Conservation (phyloP, 257 asterid species). For the Avicennia marina region DNA sequence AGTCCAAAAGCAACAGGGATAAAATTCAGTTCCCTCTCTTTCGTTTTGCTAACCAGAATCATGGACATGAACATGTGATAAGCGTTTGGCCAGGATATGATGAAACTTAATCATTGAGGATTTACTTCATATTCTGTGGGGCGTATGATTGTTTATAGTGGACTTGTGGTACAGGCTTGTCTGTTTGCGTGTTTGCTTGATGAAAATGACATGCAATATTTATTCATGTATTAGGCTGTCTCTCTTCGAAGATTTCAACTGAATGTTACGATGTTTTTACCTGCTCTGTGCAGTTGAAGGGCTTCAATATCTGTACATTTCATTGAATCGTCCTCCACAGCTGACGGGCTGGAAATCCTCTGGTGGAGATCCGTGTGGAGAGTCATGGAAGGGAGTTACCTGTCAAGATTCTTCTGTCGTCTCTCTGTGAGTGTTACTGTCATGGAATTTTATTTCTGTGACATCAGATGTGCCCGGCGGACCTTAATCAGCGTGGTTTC, state of each 20-base stretch:
- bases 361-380: slow-evolving; percentile 96
- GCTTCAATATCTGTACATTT: slow-evolving; percentile 73
- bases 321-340: slow-evolving; percentile 73
- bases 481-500: slow-evolving; percentile 5
- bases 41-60: slow-evolving; percentile 2
- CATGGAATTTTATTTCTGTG: slow-evolving; percentile 1
- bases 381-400: slow-evolving; percentile 81
- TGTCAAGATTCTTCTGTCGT: slow-evolving; percentile 79
- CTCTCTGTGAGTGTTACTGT: slow-evolving; percentile 62
- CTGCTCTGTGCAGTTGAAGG: slow-evolving; percentile 66
- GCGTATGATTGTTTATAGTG: no score
- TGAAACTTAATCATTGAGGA: slow-evolving; percentile 8
- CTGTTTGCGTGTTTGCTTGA: slow-evolving; percentile 20
- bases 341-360: slow-evolving; percentile 78
- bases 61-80: not conserved
- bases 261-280: slow-evolving; percentile 10
- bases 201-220: not conserved
- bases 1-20: no score
- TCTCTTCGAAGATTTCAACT: slow-evolving; percentile 17
- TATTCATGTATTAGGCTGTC: slow-evolving; percentile 2
- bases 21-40: not conserved
- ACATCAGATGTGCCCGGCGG: slow-evolving; percentile 7
- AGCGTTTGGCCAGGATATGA: slow-evolving; percentile 2
- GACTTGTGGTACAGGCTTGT: slow-evolving; percentile 13
- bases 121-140: not conserved